These are phyloP conservation scores for Sherardia arvensis DNA, from an alignment of 257 asterid species.

Conservation along the genomic window DNA sequence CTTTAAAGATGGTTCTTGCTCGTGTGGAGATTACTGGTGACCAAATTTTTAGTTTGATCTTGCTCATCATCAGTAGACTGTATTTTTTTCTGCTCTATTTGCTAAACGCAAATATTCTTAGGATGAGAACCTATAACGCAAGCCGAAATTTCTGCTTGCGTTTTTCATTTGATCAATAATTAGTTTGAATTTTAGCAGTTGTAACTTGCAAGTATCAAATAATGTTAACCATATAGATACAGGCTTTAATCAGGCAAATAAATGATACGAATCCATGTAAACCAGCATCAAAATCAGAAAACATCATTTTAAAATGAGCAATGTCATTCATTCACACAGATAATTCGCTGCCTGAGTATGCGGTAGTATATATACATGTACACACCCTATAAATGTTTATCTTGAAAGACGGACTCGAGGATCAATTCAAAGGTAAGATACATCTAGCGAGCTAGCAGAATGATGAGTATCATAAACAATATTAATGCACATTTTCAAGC, in stretches of 20 bases:
- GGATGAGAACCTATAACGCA: not conserved
- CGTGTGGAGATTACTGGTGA: constrained; percentile 90
- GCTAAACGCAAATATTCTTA: not conserved
- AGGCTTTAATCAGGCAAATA: not conserved
- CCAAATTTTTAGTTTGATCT: not conserved
- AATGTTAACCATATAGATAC: not conserved
- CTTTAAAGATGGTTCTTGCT: constrained; percentile 60
- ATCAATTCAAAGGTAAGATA: constrained; percentile 5
- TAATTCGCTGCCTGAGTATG: not conserved
- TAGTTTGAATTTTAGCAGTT: not conserved
- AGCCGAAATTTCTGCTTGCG: too few relatives aligned
- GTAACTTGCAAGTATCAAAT: not conserved
- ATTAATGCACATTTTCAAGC: not conserved
- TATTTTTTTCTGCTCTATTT: not conserved
- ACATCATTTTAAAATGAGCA: not conserved
- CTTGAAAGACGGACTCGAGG: not conserved
- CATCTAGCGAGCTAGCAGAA: constrained; percentile 1
- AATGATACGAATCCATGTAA: not conserved
- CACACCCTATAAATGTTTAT: constrained; percentile 2
- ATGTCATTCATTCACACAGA: not conserved
- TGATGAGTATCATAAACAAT: not conserved
- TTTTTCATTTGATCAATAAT: too few relatives aligned
- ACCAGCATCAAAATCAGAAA: not conserved
- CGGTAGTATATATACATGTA: constrained; percentile 4
- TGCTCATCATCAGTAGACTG: not conserved